phyloP scores from a whole-genome alignment of 805 yeast species.

The Martiniozyma abietophila region DNA sequence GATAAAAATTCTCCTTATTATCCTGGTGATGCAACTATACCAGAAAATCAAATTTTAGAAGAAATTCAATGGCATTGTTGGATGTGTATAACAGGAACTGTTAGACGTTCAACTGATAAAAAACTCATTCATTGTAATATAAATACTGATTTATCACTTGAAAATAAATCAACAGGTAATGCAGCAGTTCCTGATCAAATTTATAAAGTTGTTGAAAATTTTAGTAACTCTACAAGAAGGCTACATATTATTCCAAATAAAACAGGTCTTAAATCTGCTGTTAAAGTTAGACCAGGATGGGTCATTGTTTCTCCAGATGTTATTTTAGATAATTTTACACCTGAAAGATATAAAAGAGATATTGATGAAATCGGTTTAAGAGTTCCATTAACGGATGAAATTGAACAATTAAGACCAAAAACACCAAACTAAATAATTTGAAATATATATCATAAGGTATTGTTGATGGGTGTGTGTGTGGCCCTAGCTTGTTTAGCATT shows the following conservation, averaged over 20 bases:
- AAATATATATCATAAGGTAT: no score
- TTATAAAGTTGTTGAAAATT: constrained; percentile 81
- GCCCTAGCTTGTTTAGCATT: no score
- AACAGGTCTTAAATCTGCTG: constrained; percentile 55
- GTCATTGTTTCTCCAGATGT: constrained; percentile 82
- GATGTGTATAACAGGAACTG: constrained; percentile 96
- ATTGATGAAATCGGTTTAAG: constrained; percentile 37
- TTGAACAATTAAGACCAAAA: constrained; percentile 76
- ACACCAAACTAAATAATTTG: constrained; percentile 54
- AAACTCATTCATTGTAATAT: constrained; percentile 87
- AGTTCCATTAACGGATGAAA: constrained; percentile 62
- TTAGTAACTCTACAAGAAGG: constrained; percentile 71
- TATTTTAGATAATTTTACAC: constrained; percentile 58
- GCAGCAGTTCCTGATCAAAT: constrained; percentile 64
- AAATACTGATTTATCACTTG: constrained; percentile 80
- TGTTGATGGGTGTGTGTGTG: no score
- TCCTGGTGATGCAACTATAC: constrained; percentile 41
- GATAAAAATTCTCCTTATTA: constrained; percentile 55
- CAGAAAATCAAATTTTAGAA: constrained; percentile 44
- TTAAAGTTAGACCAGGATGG: constrained; percentile 79
- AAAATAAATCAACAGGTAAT: constrained; percentile 33
- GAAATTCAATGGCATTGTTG: constrained; percentile 93
- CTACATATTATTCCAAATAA: constrained; percentile 75
- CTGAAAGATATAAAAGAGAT: constrained; percentile 35
- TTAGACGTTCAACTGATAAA: constrained; percentile 72